Conservation (phyloP, 805 yeast species). For the Ogataea allantospora region DNA sequence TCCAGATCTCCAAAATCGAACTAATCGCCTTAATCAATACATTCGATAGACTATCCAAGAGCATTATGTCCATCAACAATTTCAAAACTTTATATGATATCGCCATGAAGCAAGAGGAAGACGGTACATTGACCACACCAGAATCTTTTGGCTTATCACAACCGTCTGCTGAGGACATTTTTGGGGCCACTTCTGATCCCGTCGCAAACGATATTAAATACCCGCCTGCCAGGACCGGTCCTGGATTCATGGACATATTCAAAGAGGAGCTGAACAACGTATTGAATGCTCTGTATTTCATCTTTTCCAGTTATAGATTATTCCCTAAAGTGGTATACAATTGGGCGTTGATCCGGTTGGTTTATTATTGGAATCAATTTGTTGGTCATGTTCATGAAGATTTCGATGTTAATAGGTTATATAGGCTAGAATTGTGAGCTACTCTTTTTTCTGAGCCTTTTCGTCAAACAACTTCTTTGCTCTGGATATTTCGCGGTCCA, state of each 20-base stretch:
- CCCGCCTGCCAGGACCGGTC: slow-evolving; percentile 21
- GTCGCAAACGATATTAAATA: slow-evolving; percentile 24
- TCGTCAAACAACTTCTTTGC: slow-evolving; percentile 70
- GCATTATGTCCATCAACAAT: slow-evolving; percentile 68
- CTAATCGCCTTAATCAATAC: slow-evolving; percentile 89
- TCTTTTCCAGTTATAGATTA: slow-evolving; percentile 60
- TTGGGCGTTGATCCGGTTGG: slow-evolving; percentile 45
- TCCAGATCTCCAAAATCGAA: slow-evolving; percentile 66
- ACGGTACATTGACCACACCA: slow-evolving; percentile 15
- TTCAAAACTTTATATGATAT: slow-evolving; percentile 58
- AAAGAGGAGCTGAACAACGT: slow-evolving; percentile 51
- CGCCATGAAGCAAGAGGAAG: slow-evolving; percentile 29
- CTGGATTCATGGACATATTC: slow-evolving; percentile 41
- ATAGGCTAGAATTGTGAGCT: slow-evolving; percentile 23
- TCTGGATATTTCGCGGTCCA: slow-evolving; percentile 60
- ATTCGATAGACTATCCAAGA: slow-evolving; percentile 85
- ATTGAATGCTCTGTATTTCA: slow-evolving; percentile 59
- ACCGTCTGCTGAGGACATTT: slow-evolving; percentile 56
- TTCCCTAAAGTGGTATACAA: slow-evolving; percentile 66
- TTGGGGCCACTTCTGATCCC: slow-evolving; percentile 20
- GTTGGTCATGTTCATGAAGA: slow-evolving; percentile 53
- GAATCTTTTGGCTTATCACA: slow-evolving; percentile 3
- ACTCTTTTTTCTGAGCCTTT: slow-evolving; percentile 27
- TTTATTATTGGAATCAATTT: slow-evolving; percentile 69
- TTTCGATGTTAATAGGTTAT: slow-evolving; percentile 33